Base-by-base conservation (phyloP, 2,329 filamentous ascomycete species). In the Cladosporium sp. region DNA sequence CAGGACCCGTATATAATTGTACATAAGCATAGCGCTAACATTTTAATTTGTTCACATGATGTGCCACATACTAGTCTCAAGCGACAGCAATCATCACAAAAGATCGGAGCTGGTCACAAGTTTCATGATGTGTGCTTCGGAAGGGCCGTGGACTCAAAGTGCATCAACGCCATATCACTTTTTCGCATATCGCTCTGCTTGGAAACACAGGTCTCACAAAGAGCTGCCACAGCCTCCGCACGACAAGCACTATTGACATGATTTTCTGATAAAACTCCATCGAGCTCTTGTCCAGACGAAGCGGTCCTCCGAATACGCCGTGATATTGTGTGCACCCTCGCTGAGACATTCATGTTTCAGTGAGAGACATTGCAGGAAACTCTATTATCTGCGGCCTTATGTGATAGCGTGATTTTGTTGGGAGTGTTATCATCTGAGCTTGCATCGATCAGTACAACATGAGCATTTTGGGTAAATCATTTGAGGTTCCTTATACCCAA, bases 291-390 rank as follows among this genome's bases (percentile, higher is more conserved):
- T 26, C 10, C 4, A 46, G 40, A 21, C n/a, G 40, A 12, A 23
- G 28, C 52, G 26, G 52, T 55, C 28, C n/a, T 23, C 10, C 18
- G 33, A 29, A 10, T 55, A 33, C 52, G 52, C 52, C 28, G 29
- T 55, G 29, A 21, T 29, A 31, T n/a, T 33, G n/a, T 55, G 29
- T 55, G 16, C 52, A 55, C 33, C 29, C 52, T 55, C 52, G 16
- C 28, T 55, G 29, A 55, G 52, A 55, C 52, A 55, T 55, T 29
- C 14, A 29, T 55, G 52, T 55, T 12, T 55, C 52, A 55, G 29
- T 21, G 29, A 55, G 52, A 55, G 52, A 55, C 52, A 55, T 33
- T 10, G 28, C 28, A 5, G 21, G 8, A 55, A 53, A 52, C n/a
- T 49, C 29, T 61, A 21, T 4, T 46, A 3, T 11, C 5, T 21